These are phyloP conservation scores for Lumnitzera littorea DNA, from an alignment of 345 rosid species.

Conservation along the genomic window DNA sequence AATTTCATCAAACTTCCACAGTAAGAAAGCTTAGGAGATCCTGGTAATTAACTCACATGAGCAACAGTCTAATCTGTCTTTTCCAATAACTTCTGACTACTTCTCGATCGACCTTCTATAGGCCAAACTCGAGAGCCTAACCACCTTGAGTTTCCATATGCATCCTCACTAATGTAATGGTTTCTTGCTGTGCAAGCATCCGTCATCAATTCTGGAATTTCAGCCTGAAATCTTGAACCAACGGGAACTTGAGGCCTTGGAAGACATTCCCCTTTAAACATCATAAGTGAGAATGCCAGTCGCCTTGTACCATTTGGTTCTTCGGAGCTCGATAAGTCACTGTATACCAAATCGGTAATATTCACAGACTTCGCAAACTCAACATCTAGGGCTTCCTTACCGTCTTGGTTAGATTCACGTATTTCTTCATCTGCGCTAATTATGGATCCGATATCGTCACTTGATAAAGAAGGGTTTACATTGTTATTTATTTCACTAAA, in stretches of 20 bases:
- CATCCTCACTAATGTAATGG: constrained; percentile 20
- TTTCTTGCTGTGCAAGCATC: constrained; percentile 14
- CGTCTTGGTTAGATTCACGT: no score
- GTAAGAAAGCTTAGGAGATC: constrained; percentile 24
- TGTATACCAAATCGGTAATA: neutral
- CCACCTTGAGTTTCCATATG: constrained; percentile 30
- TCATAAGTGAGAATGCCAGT: constrained; percentile 2
- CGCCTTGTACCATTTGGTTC: neutral
- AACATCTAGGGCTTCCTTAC: no score
- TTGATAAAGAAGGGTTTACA: no score
- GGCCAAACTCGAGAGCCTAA: constrained; percentile 34
- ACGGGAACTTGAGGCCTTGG: constrained; percentile 23
- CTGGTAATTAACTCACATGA: constrained; percentile 19
- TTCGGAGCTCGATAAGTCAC: constrained; percentile 7
- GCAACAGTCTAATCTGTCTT: constrained; percentile 29
- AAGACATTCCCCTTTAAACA: constrained; percentile 3
- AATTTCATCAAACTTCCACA: constrained; percentile 36
- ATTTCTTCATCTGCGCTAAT: no score
- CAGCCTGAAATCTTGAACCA: constrained; percentile 37
- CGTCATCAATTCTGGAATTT: constrained; percentile 35
- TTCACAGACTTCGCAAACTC: no score
- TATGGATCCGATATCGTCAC: no score
- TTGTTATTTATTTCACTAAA: neutral
- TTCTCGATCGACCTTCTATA: constrained; percentile 13
- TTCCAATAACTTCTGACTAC: constrained; percentile 19